Evolutionary conservation across 257 asterid genomes (phyloP).

Genomic region (Gynochthodes officinalis): DNA sequence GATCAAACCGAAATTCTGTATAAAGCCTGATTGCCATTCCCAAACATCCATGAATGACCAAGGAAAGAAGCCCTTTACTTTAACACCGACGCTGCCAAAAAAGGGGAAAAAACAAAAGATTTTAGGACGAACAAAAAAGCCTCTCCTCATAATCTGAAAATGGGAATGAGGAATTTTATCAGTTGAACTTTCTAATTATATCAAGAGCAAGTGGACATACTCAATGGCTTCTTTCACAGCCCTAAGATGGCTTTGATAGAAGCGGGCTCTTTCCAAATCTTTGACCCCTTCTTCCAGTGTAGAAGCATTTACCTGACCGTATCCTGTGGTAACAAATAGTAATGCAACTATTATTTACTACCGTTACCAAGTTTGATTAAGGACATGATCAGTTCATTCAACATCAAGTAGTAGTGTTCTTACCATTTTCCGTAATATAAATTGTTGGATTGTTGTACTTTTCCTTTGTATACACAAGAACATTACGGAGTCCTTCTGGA

Average conservation of each 20-base stretch:
- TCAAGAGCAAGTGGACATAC: conserved; percentile 22
- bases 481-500: conserved; percentile 13
- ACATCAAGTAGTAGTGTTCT: no score
- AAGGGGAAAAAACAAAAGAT: no score
- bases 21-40: conserved; percentile 40
- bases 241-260: conserved; percentile 39
- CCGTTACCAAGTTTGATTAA: no score
- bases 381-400: no score
- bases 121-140: no score
- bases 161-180: no score
- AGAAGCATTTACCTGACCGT: conserved; percentile 11
- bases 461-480: conserved; percentile 18
- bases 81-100: conserved; percentile 15
- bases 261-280: conserved; percentile 18
- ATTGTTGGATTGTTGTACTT: conserved; percentile 12
- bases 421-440: conserved; percentile 13
- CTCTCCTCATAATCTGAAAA: no score
- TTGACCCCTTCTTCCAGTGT: conserved; percentile 10
- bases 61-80: conserved; percentile 42
- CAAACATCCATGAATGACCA: conserved; percentile 47
- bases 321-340: background rate
- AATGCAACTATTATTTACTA: background rate
- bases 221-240: conserved; percentile 36
- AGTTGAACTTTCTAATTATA: background rate
- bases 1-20: conserved; percentile 31